A percentile compares a stretch with the other conserved stretches of the same genome.
Evolutionary conservation across 768 basidiomycete genomes (phyloP).

Genomic region (Macrolepiota dolichaula): DNA sequence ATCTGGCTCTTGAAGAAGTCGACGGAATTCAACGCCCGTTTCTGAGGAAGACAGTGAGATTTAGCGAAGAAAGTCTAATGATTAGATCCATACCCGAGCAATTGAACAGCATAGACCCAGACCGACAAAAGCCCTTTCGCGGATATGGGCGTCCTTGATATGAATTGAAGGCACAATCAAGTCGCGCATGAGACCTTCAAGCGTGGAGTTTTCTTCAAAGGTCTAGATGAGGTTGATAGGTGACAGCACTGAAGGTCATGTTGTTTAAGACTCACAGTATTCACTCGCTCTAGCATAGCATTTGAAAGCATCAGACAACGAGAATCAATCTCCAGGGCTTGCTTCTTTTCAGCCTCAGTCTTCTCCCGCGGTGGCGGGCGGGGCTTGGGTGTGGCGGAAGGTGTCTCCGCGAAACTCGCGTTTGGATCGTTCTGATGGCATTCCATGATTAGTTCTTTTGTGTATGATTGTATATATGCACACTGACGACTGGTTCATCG

Average conservation of each 20-base stretch:
- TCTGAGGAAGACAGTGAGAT: conserved; percentile 25
- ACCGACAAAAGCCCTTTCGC: conserved; percentile 77
- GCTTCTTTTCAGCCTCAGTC: conserved; percentile 52
- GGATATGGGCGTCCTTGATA: conserved; percentile 78
- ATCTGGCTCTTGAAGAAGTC: conserved; percentile 85
- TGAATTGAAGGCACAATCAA: conserved; percentile 89
- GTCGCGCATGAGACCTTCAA: conserved; percentile 79
- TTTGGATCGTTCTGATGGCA: conserved; percentile 17
- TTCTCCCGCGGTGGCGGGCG: conserved; percentile 31
- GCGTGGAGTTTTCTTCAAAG: conserved; percentile 74
- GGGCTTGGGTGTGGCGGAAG: conserved; percentile 19
- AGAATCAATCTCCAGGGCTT: conserved; percentile 42
- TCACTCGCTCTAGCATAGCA: conserved; percentile 86
- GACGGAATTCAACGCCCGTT: conserved; percentile 66
- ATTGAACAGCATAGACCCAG: conserved; percentile 87
- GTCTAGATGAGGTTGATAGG: conserved; percentile 43
- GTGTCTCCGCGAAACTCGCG: conserved; percentile 25
- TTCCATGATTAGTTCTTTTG: neutral
- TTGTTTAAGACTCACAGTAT: conserved; percentile 62
- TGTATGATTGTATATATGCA: neutral
- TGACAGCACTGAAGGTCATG: neutral
- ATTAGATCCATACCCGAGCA: conserved; percentile 47
- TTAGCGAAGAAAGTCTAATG: neutral
- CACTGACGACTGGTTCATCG: conserved; percentile 6
- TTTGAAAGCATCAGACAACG: conserved; percentile 82